These are phyloP conservation scores for Earliella scabrosa DNA, from an alignment of 1,284 basidiomycete genomes.

Conservation along the genomic window DNA sequence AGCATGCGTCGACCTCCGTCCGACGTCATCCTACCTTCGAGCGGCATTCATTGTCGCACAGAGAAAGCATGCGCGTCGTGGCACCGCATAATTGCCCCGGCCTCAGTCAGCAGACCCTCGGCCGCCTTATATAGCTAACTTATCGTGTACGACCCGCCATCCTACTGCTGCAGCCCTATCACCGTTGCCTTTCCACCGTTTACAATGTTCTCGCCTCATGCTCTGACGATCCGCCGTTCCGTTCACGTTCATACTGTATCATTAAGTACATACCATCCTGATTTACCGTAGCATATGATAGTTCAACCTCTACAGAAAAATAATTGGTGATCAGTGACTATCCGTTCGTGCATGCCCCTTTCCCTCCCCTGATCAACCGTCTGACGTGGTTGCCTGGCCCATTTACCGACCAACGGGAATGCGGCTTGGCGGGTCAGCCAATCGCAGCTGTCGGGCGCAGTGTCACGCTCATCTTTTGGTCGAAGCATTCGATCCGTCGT, in stretches of 20 bases:
- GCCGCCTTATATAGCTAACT: conserved; percentile 16
- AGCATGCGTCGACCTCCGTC: conserved; percentile 13
- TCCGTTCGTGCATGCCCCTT: neutral
- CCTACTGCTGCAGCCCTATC: conserved; percentile 18
- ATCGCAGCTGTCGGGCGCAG: conserved; percentile 9
- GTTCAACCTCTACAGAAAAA: conserved; percentile 16
- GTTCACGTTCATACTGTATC: conserved; percentile 20
- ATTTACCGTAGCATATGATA: conserved; percentile 23
- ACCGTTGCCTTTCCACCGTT: conserved; percentile 2
- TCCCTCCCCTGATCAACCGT: neutral
- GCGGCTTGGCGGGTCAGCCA: conserved; percentile 7
- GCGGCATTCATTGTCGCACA: conserved; percentile 12
- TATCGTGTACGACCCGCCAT: conserved; percentile 16
- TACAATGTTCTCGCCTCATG: neutral
- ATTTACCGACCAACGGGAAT: neutral
- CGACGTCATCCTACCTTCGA: conserved; percentile 20
- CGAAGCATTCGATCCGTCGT: neutral
- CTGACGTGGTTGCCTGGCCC: too few relatives aligned
- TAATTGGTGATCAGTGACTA: conserved; percentile 11
- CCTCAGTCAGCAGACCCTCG: conserved; percentile 19
- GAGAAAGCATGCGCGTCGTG: conserved; percentile 5
- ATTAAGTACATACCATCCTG: conserved; percentile 23
- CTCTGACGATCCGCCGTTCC: conserved; percentile 2
- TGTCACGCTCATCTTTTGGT: conserved; percentile 12
- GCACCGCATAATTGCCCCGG: conserved; percentile 11